Evolutionary conservation across 2,329 filamentous ascomycete genomes (phyloP), one percentile per base, ranked within the genome.

Genomic region (Fusarium newnesense): DNA sequence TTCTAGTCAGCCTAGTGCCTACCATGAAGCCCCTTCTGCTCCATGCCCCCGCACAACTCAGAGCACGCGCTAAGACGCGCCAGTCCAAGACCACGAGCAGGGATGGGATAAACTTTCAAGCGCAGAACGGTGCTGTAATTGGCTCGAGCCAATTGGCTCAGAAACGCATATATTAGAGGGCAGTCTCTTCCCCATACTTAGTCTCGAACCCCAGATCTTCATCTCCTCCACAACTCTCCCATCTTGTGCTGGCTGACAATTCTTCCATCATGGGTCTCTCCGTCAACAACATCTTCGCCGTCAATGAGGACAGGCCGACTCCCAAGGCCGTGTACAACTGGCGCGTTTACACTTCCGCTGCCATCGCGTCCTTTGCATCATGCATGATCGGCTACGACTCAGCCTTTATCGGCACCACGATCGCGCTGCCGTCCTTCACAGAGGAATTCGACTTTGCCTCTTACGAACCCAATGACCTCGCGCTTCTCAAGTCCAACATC

Each of bases 401-500:
- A 52, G 91, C 93, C 75, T 95, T 95, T 81, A 95, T 95, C 75
- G 93, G 92, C 71, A 93, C 91, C 0, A 95, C 93, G 2, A 84
- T 95, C 37, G 89, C 92, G 2, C 85, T 95, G 28, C 85, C 87
- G 0, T 92, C 92, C 0, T 95, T 95, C 82, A 85, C 84, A 26
- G 77, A 84, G 3, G 93, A 95, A 79, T 96, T 96, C 80, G 77
- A 84, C 18, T 91, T 95, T 75, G 83, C 80, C 3, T 76, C 82
- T 5, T 88, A 91, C 82, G 81, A 79, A 16, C 59, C 79, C 1
- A 60, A 77, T 5, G 77, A 88, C 21, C 83, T 90, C 36, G 87
- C 90, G 40, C 82, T 93, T 8, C 84, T 93, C 54, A 91, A 90
- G 76, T 85, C 91, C 76, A 95, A 95, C 80, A 94, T 95, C 67